Base-by-base conservation (phyloP, 148 eudicot species). In the Salicornia ramosissima region DNA sequence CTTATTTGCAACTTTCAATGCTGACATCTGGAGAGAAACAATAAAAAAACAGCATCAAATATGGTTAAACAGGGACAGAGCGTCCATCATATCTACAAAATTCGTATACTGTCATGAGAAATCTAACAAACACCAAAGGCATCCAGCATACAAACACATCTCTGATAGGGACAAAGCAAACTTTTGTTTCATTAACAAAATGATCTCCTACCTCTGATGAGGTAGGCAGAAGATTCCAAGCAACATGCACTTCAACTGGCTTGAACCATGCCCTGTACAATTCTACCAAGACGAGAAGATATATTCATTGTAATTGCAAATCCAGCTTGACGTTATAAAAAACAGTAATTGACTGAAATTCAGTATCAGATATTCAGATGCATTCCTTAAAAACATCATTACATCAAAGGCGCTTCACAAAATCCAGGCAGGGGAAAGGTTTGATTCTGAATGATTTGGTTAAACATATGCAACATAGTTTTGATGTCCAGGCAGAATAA, bases 1-100 rank as follows among this genome's bases (percentile, higher is more conserved):
- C 69, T 91, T 86, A 77, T 91, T 94, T 64, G 99, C 99, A 49
- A 96, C 84, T 82, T 94, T 91, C 78, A 94, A 56, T 21, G 97
- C 97, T 47, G 97, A 59, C 97, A 91, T 87, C 99, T 94, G 91
- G 65, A 71, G 60, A 51, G 52, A 31, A 70, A 69, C 25, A 72
- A 43, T 53, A 52, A 52, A 29, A 60, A 65, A 45, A 24, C 2
- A 21, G 33, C 47, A 67, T 53, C 63, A 69, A 66, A 66, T 14
- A 19, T 58, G 28, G 21, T 57, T 36, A 45, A 43, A 36, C 4
- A 49, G 19, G 15, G 18, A 77, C 14, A 56, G 12, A 45, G 53
- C 55, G 65, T 10, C 60, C 9, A 25, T 30, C 54, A 36, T 1
- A 36, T 29, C 36, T 45, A 24, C 29, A 70, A 65, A 55, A 45